Base-by-base conservation (phyloP, 108 stramenopile species). In the Nitzschia palea region DNA sequence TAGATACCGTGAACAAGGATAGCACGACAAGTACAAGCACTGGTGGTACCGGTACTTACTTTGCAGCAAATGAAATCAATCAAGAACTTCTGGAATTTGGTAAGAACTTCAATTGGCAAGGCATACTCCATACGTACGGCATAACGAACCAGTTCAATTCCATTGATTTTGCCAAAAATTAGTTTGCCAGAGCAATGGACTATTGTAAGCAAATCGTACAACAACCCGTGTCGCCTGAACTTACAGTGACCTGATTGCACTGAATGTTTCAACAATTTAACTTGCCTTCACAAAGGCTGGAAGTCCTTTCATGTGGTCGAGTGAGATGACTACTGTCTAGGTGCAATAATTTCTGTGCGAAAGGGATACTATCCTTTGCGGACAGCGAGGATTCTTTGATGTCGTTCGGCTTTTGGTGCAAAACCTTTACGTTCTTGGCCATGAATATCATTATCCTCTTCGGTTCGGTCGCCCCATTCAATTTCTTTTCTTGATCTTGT, bases 181-280 rank as follows among this genome's bases (percentile, higher is more conserved):
- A n/a, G n/a, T n/a, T n/a, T n/a, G n/a, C n/a, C n/a, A n/a, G n/a
- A n/a, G n/a, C n/a, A n/a, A n/a, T n/a, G n/a, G n/a, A n/a, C n/a
- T n/a, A n/a, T n/a, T n/a, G n/a, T n/a, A n/a, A n/a, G n/a, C n/a
- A n/a, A n/a, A n/a, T n/a, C n/a, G n/a, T n/a, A n/a, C n/a, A n/a
- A 47, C 87, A 89, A 0, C 94, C 95, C 1, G 95, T 96, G 33
- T 87, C 93, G 9, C 91, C 95, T 26, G 70, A 61, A 25, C 79
- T 80, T 26, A 81, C 86, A 48, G 85, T 85, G 20, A 94, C 68
- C 67, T 89, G 93, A 55, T 88, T 82, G 27, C 31, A 14, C 47
- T 31, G 23, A 95, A 89, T 0, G 87, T 86, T 33, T 53, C 55
- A 4, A 92, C 76, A 26, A 95, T 55, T 8, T 72, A 76, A 9